Evolutionary conservation across 2,329 filamentous ascomycete genomes (phyloP), one percentile per base, ranked within the genome.

Genomic region (Ascochyta koolunga): DNA sequence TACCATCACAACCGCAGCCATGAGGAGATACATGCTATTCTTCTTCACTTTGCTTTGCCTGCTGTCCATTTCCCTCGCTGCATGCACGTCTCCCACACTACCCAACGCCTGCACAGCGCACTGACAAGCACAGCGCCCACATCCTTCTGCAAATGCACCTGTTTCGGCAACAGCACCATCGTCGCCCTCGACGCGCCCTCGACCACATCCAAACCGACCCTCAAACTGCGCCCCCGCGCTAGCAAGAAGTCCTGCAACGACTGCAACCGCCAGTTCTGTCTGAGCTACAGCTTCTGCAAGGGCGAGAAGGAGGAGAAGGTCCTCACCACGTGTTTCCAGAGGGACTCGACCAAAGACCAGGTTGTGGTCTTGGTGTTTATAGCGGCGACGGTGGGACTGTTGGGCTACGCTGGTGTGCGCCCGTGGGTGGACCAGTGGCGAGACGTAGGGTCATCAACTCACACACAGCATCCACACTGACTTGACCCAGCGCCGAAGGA

Each of bases 101-200:
- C 11, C 8, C 33, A 3, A 5, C 22, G 4, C 15, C 44, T 22
- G 13, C 15, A 2, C 29, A 16, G 18, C 2, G 18, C 8, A 37
- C 45, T 45, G 35, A 43, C 48, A 27, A 39, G 53, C 25, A 49
- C 61, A 81, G 80, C 79, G 37, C 79, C 81, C 21, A 84, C 85
- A 15, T 87, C 85, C 54, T 89, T 88, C 75, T 89, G 86, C 82
- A 89, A 89, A 83, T 89, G 86, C 71, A 88, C 85, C 51, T 89
- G 86, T 73, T 85, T 85, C 74, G 80, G 80, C 44, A 88, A 89
- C 69, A 86, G 82, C 75, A 88, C 85, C 49, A 87, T 89, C 45
- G 88, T 89, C 60, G 82, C 85, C 16, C 82, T 89, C 52, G 80
- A 85, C 57, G 78, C 79, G 8, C 76, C 76, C 22, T 58, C 63